Conservation (phyloP, 768 basidiomycete species). For the Cubamyces lactineus region DNA sequence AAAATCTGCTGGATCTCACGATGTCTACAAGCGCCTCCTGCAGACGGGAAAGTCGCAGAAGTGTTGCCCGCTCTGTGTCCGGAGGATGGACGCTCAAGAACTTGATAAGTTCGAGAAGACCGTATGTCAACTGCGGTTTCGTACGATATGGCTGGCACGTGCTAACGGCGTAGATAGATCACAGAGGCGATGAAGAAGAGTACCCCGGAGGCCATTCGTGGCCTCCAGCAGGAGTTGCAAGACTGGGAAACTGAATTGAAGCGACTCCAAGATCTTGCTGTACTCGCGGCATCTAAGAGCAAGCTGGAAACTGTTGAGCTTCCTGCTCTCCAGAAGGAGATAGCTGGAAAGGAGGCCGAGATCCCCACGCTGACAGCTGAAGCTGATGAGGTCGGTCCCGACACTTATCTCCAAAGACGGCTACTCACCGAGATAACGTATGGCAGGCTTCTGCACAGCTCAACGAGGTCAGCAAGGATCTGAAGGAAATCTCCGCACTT, state of each 20-base stretch:
- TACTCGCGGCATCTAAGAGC: conserved; percentile 55
- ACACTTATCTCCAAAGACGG: neutral
- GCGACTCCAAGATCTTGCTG: conserved; percentile 59
- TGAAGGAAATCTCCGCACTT: conserved; percentile 61
- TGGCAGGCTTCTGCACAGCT: conserved; percentile 56
- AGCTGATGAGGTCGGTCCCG: conserved; percentile 62
- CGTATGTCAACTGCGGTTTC: conserved; percentile 40
- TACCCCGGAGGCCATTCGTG: conserved; percentile 49
- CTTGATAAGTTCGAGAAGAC: conserved; percentile 68
- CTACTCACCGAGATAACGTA: conserved; percentile 5
- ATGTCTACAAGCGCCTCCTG: conserved; percentile 59
- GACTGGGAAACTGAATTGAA: conserved; percentile 65
- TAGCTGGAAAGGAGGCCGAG: conserved; percentile 57
- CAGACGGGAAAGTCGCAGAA: conserved; percentile 62
- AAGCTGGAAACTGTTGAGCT: conserved; percentile 65
- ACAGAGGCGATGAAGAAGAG: conserved; percentile 61
- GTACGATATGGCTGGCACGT: neutral
- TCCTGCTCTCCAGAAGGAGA: conserved; percentile 63
- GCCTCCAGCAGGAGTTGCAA: conserved; percentile 49
- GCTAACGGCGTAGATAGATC: conserved; percentile 47
- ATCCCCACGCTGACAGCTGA: conserved; percentile 53
- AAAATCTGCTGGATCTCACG: conserved; percentile 40
- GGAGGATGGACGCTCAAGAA: conserved; percentile 60
- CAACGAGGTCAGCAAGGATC: conserved; percentile 55
- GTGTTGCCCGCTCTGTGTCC: conserved; percentile 76